Base-by-base conservation (phyloP, 2,329 filamentous ascomycete genomes). In the Trichoderma sp. region DNA sequence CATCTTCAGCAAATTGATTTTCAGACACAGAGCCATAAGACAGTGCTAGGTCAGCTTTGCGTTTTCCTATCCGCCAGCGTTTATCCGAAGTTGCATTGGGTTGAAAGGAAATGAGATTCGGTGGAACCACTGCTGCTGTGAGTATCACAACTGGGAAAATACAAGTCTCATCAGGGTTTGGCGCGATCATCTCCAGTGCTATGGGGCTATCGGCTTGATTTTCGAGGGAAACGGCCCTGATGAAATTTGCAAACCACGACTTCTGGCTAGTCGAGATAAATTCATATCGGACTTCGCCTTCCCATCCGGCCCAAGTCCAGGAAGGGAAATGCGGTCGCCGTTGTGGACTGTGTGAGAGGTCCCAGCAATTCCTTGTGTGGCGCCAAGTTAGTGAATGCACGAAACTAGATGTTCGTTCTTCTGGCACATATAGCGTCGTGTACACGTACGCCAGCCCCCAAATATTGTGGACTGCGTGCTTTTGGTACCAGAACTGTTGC, bases 191-290 rank as follows among this genome's bases (percentile, higher is more conserved):
- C 39, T 43, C 39, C 17, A 43, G 3, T 1, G 15, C 39, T n/a
- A 9, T n/a, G 4, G 39, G 39, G 0, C 17, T n/a, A 43, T 43
- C 1, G 39, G 4, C n/a, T 9, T n/a, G 39, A 3, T 9, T 43
- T 3, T 43, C 39, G 3, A 43, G 2, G 0, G 15, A 43, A 43
- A 43, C 15, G 17, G 39, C 39, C 7, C 15, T 9, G 0, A 9
- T 43, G 3, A 43, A 7, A n/a, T n/a, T 43, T 0, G 2, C 0
- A n/a, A 43, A 43, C 39, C 7, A 43, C 39, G 7, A 43, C 0
- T 2, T n/a, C 6, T 43, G 3, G 3, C 0, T 17, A 43, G 3
- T 3, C 2, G 1, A 1, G 1, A 1, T 2, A 7, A 39, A 17
- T 17, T 17, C 6, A 17, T 43, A 43, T 43, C 3, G 7, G 39